phyloP scores from a whole-genome alignment of 208 protist species.

The Vickermania ingenoplastis region DNA sequence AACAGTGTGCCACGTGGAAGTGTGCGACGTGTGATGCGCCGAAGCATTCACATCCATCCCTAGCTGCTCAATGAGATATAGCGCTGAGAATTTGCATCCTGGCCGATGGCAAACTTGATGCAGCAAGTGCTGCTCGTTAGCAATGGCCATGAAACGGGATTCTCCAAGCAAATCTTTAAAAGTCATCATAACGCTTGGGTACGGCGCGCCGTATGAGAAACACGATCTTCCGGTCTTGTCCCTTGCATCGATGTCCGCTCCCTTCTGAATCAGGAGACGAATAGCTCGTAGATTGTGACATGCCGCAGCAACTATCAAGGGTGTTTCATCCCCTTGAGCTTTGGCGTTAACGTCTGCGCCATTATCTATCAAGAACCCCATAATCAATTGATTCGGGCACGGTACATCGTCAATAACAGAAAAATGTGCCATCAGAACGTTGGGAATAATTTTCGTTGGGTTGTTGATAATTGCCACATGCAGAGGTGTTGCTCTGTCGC shows the following conservation, averaged over 20 bases:
- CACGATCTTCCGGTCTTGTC: constrained; percentile 30
- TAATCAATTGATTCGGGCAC: constrained; percentile 40
- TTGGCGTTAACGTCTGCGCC: constrained; percentile 51
- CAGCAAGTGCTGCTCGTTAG: constrained; percentile 26
- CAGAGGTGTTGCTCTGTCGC: constrained; percentile 43
- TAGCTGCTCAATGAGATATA: constrained; percentile 66
- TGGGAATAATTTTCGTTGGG: neutral
- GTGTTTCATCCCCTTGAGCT: constrained; percentile 38
- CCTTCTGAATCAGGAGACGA: constrained; percentile 38
- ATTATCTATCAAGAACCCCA: constrained; percentile 69
- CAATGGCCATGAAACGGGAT: constrained; percentile 12
- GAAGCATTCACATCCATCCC: constrained; percentile 37
- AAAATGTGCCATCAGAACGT: constrained; percentile 4
- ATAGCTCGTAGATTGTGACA: constrained; percentile 32
- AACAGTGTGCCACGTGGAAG: neutral
- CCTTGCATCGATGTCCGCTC: constrained; percentile 25
- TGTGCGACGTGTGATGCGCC: neutral
- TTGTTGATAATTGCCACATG: constrained; percentile 35
- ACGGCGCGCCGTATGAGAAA: constrained; percentile 45
- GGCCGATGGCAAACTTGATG: constrained; percentile 35
- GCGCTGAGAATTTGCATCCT: constrained; percentile 24
- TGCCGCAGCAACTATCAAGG: constrained; percentile 64
- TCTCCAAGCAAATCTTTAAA: constrained; percentile 37
- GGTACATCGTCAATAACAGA: constrained; percentile 7
- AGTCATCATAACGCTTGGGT: constrained; percentile 39